Percentiles rank a stretch among this genome's conserved stretches.
Evolutionary conservation across 306 rosid genomes (phyloP).

Genomic region (Vigna unguiculata): DNA sequence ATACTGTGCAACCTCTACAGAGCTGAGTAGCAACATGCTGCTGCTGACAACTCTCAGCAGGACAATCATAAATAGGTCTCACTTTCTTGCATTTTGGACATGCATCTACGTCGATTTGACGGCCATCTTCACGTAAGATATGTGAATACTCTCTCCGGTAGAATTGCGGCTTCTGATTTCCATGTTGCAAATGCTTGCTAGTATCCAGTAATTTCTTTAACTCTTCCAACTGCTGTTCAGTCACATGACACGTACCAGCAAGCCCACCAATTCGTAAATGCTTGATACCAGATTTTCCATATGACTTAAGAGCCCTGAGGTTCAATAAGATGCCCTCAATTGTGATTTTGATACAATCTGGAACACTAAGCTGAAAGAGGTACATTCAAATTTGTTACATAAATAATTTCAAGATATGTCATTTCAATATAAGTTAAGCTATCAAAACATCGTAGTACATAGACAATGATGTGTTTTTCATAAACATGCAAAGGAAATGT

Average conservation of each 20-base stretch:
- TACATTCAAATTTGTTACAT: neutral
- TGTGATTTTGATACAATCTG: conserved; percentile 57
- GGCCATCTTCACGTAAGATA: conserved; percentile 58
- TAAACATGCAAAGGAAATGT: neutral
- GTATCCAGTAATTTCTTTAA: conserved; percentile 53
- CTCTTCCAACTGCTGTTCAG: conserved; percentile 58
- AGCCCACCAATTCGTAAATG: conserved; percentile 57
- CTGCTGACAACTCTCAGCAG: conserved; percentile 66
- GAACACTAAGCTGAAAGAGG: conserved; percentile 58
- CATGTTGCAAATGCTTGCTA: conserved; percentile 45
- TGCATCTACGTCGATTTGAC: conserved; percentile 68
- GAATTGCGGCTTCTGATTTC: conserved; percentile 54
- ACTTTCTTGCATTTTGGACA: conserved; percentile 77
- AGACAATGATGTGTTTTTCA: neutral
- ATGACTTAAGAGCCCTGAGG: conserved; percentile 54
- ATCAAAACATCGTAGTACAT: conserved; percentile 17
- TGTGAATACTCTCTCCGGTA: conserved; percentile 47
- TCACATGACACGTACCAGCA: conserved; percentile 47
- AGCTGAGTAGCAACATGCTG: conserved; percentile 48
- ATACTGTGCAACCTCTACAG: conserved; percentile 79
- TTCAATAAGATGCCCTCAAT: conserved; percentile 52
- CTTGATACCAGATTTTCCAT: conserved; percentile 56
- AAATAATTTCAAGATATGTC: conserved; percentile 7
- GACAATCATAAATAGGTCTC: conserved; percentile 85
- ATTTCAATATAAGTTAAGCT: conserved; percentile 30